Evolutionary conservation across 169 alveolate species (phyloP), one percentile per base, ranked within the genome.

Genomic region (Eimeria zaria): DNA sequence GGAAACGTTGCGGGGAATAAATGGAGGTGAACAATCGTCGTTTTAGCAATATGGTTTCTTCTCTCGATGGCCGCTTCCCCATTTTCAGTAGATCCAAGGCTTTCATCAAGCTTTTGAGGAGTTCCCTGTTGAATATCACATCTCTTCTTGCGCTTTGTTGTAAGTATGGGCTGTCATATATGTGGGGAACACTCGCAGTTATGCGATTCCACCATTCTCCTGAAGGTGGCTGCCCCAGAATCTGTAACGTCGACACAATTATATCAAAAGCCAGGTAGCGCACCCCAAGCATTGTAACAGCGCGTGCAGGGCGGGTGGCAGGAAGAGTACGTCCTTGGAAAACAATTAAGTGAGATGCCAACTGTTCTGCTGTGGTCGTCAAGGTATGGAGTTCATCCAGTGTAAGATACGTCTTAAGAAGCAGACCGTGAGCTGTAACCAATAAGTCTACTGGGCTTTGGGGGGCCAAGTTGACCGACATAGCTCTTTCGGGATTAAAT

Each of bases 271-370:
- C 9, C 44, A 41, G 18, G 55, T 22, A 76, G 44, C 64, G 64
- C n/a, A 27, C 20, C 41, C 64, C 87, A 60, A 76, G 60, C 87
- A n/a, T 46, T 76, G 41, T 62, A 76, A 41, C 87, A 76, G 87
- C 30, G 87, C 80, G 80, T 36, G 48, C 3, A 36, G 80, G 80
- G 51, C 80, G 80, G 51, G 1, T 11, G n/a, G 0, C 39, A 30
- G 80, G 80, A 14, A 36, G 80, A 1, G 12, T 7, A 36, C 80
- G 46, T 8, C 27, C 36, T 69, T 69, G 80, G 80, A 11, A 69
- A 8, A 5, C 18, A 2, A 69, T 6, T 36, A 51, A 0, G 48
- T 69, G 80, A n/a, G 14, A 2, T 22, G 36, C n/a, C 48, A 76
- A n/a, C 62, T 2, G 87, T 46, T 76, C 87, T 76, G 87, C 41